phyloP scores from a whole-genome alignment of 2,329 filamentous ascomycete species.

The Keithomyces neogunnii region DNA sequence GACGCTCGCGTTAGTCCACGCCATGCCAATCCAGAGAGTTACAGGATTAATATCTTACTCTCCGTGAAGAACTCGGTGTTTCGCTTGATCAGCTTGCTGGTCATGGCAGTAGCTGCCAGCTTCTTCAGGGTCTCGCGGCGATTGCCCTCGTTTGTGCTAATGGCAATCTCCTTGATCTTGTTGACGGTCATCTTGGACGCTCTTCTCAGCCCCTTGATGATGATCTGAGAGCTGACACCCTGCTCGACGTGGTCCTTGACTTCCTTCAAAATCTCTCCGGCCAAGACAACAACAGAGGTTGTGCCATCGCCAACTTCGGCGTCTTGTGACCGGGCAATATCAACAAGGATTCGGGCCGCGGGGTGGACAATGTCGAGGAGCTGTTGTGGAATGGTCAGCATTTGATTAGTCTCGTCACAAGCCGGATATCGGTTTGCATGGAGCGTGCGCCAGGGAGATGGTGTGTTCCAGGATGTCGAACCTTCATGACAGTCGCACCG shows the following conservation, averaged over 20 bases:
- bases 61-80: slow-evolving; percentile 97
- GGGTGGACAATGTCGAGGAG: slow-evolving; percentile 98
- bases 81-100: slow-evolving; percentile 96
- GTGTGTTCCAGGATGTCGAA: slow-evolving; percentile 23
- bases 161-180: slow-evolving; percentile 96
- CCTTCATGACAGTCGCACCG: slow-evolving; percentile 98
- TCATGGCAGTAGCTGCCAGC: slow-evolving; percentile 94
- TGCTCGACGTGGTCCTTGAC: slow-evolving; percentile 93
- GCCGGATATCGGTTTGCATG: background rate
- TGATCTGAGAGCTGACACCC: slow-evolving; percentile 93
- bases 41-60: slow-evolving; percentile 47
- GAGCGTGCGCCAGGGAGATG: background rate
- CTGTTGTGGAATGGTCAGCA: slow-evolving; percentile 31
- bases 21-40: background rate
- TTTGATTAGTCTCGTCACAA: background rate
- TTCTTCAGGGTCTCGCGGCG: slow-evolving; percentile 82
- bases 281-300: slow-evolving; percentile 91
- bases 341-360: slow-evolving; percentile 91
- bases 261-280: slow-evolving; percentile 97
- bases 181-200: slow-evolving; percentile 88
- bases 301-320: slow-evolving; percentile 98
- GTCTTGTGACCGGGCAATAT: slow-evolving; percentile 97
- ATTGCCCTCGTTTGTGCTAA: slow-evolving; percentile 74
- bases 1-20: background rate
- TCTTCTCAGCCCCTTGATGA: slow-evolving; percentile 90